A percentile compares a stretch with the other conserved stretches of the same genome.
Conservation (phyloP, 176 grass and related monocot genomes). For the Dendrocalamus sinicus region DNA sequence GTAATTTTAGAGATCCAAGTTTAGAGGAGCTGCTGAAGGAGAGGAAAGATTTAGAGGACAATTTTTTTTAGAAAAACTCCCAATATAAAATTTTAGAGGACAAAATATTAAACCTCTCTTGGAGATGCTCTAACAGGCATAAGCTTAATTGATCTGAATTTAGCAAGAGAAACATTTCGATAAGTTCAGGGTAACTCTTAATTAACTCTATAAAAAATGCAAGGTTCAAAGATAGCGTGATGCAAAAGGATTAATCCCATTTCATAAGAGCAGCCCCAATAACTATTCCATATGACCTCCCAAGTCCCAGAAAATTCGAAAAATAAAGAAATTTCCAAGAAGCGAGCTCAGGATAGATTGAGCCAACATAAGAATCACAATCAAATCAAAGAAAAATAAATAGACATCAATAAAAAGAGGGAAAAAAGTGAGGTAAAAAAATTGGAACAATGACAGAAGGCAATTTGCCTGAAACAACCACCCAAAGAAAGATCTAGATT, state of each 20-base stretch:
- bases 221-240: not conserved
- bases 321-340: not conserved
- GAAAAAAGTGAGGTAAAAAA: conserved; percentile 14
- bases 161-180: not conserved
- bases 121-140: no score
- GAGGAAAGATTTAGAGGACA: no score
- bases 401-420: not conserved
- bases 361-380: not conserved
- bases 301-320: not conserved
- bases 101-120: no score
- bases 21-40: no score
- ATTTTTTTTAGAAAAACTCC: no score
- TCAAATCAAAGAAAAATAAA: not conserved
- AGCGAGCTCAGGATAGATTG: not conserved
- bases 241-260: not conserved
- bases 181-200: not conserved
- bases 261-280: not conserved
- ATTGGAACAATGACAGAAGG: not conserved
- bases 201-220: not conserved
- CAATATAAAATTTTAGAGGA: no score
- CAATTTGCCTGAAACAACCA: not conserved
- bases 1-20: no score
- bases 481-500: conserved; percentile 36
- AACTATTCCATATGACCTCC: not conserved
- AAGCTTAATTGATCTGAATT: not conserved